A percentile compares a stretch with the other conserved stretches of the same genome.
phyloP scores from a whole-genome alignment of 805 yeast genomes.

The Lipomyces orientalis region DNA sequence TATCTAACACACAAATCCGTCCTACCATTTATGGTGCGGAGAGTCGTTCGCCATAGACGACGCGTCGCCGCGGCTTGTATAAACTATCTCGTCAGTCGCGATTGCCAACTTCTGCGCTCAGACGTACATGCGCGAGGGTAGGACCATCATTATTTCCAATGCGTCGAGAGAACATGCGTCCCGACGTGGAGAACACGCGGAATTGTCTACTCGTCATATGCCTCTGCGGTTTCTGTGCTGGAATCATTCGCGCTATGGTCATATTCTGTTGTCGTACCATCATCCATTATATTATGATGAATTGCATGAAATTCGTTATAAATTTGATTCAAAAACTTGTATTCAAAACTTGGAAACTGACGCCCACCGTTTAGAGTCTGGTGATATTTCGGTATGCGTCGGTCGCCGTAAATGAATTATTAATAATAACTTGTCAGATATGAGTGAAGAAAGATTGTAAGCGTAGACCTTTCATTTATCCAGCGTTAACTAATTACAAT shows the following conservation, averaged over 20 bases:
- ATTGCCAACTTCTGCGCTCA: not conserved
- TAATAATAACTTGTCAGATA: not conserved
- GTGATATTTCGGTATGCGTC: no score
- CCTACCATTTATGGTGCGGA: conserved; percentile 16
- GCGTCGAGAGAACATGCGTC: not conserved
- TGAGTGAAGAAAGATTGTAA: no score
- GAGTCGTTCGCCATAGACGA: conserved; percentile 21
- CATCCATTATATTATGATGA: not conserved
- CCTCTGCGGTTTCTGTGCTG: not conserved
- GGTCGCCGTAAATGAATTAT: no score
- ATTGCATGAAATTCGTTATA: not conserved
- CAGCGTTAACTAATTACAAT: no score
- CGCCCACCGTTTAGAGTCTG: no score
- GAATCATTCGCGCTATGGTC: not conserved
- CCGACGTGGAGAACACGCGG: not conserved
- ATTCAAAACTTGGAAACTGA: no score
- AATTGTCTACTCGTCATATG: not conserved
- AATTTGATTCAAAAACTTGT: not conserved
- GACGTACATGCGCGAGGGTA: conserved; percentile 23
- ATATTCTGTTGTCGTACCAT: not conserved
- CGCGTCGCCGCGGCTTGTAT: conserved; percentile 26
- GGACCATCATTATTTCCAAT: not conserved
- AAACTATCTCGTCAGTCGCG: conserved; percentile 10
- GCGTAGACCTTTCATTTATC: no score
- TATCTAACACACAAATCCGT: not conserved